Evolutionary conservation across 768 basidiomycete genomes (phyloP).

Genomic region (Trametes coccinea): DNA sequence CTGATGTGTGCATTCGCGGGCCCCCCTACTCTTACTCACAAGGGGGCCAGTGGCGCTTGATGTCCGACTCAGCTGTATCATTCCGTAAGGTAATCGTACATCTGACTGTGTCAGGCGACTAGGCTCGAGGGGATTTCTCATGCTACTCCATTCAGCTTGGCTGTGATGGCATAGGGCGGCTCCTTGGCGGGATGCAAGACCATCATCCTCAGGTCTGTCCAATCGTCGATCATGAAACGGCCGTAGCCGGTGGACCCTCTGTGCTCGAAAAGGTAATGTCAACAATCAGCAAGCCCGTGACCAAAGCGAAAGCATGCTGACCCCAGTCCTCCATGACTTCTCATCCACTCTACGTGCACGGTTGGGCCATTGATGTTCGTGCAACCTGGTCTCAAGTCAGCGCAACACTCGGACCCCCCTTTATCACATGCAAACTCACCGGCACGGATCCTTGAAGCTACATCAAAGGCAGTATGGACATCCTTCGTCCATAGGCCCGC

Average conservation of each 20-base stretch:
- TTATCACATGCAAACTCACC: slow-evolving; percentile 32
- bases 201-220: slow-evolving; percentile 26
- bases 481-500: slow-evolving; percentile 55
- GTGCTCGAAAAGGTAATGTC: background rate
- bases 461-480: slow-evolving; percentile 42
- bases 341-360: slow-evolving; percentile 43
- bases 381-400: slow-evolving; percentile 39
- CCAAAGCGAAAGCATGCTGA: slow-evolving; percentile 28
- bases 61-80: too few species aligned
- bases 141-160: background rate
- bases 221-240: slow-evolving; percentile 27
- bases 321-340: slow-evolving; percentile 47
- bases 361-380: slow-evolving; percentile 58
- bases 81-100: background rate
- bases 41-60: too few species aligned
- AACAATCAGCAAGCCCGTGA: background rate
- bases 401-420: background rate
- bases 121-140: background rate
- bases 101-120: background rate
- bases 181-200: slow-evolving; percentile 23
- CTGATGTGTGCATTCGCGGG: too few species aligned
- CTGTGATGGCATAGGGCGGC: background rate
- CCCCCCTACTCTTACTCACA: too few species aligned
- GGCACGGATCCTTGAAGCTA: slow-evolving; percentile 50
- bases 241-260: slow-evolving; percentile 29